Percentiles rank a stretch among this genome's conserved stretches.
phyloP scores from a whole-genome alignment of 805 yeast species.

The Zygosaccharomyces kombuchaensis region DNA sequence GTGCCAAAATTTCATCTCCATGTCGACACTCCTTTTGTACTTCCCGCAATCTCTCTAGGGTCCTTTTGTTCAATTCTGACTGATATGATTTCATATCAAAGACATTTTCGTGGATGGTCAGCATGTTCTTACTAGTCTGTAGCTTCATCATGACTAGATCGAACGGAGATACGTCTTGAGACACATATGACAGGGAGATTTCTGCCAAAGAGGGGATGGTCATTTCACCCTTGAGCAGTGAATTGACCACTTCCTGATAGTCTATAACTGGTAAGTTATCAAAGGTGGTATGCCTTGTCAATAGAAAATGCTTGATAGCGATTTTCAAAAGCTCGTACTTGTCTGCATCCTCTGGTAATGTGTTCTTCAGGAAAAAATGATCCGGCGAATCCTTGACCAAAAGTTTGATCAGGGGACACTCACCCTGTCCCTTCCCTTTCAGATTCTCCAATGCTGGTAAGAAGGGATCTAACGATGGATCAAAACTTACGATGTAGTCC shows the following conservation, averaged over 20 bases:
- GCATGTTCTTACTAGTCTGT: constrained; percentile 9
- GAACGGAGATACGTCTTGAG: constrained; percentile 3
- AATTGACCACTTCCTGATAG: constrained; percentile 7
- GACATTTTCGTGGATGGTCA: constrained; percentile 12
- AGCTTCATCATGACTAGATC: constrained; percentile 11
- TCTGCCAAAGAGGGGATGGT: constrained; percentile 8
- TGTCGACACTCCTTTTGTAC: constrained; percentile 25
- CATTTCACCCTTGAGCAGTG: constrained; percentile 7
- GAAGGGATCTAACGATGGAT: constrained; percentile 37
- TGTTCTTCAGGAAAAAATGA: constrained; percentile 34
- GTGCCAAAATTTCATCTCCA: constrained; percentile 21
- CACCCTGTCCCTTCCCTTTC: constrained; percentile 19
- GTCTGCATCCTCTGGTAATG: constrained; percentile 12
- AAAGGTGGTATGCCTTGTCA: constrained; percentile 14
- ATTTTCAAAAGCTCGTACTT: constrained; percentile 24
- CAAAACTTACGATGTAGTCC: constrained; percentile 48
- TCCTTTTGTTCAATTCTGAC: constrained; percentile 35
- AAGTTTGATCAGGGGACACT: constrained; percentile 45
- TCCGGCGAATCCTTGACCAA: constrained; percentile 44
- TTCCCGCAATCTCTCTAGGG: constrained; percentile 34
- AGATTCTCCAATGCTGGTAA: constrained; percentile 31
- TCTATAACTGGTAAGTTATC: constrained; percentile 3
- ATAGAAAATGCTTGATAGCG: constrained; percentile 30
- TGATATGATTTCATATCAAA: constrained; percentile 36
- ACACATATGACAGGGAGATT: constrained; percentile 6